Base-by-base conservation (phyloP, 257 asterid species). In the Penstemon davidsonii region DNA sequence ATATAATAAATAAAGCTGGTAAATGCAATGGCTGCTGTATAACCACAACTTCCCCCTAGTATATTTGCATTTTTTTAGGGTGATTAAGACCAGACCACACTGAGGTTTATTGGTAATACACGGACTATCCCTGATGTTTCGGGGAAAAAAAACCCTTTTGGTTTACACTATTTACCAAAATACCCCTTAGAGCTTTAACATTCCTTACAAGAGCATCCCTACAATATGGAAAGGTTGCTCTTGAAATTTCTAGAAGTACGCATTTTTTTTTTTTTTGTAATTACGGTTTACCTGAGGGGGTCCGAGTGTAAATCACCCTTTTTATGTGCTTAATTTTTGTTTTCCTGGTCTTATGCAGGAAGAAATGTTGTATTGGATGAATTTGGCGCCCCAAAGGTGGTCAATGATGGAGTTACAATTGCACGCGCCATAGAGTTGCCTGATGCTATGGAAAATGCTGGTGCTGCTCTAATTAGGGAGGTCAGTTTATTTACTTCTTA, bases 381-480 rank as follows among this genome's bases (percentile, higher is more conserved):
- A 69, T 91, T 55, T 66, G 99, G 99, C 2, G 43, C 90, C 67
- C 96, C 97, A 5, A 90, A 86, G 86, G 99, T 90, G 62, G 96
- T 90, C 49, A 88, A 90, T 53, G 95, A 88, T 60, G 97, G 99
- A 1, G 96, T 90, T 38, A 90, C 97, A 50, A 93, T 93, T 69
- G 99, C 96, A 25, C 79, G 97, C 39, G 99, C 96, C 40, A 90
- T 93, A 2, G 99, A 93, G 79, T 75, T 93, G 76, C 83, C 96
- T 62, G 87, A 93, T 75, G 83, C 97, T 1, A 93, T 88, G 99
- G 99, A 93, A 73, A 93, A 93, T 67, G 99, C 97, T 33, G 99
- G 99, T 52, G 99, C 97, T 60, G 90, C 96, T 49, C 78, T 90
- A 69, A 93, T 93, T 75, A 88, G 99, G 76, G 99, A 93, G 99